A percentile compares a stretch with the other conserved stretches of the same genome.
phyloP scores from a whole-genome alignment of 2,329 filamentous ascomycete genomes.

The Cytospora paraplurivora region DNA sequence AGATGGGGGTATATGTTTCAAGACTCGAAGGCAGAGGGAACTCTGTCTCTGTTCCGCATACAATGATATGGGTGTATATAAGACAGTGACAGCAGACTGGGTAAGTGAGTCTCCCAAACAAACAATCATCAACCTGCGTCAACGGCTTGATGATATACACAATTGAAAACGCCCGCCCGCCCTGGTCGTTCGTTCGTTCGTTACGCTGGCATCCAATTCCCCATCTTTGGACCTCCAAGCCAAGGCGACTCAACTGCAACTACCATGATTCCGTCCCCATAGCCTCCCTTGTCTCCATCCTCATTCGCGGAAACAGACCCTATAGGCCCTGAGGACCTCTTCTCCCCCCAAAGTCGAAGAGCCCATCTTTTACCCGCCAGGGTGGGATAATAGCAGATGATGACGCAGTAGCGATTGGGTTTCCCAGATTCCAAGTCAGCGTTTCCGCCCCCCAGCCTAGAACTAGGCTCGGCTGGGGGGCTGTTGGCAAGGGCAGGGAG shows the following conservation, averaged over 20 bases:
- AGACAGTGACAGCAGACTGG: not conserved
- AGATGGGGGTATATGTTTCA: conserved; percentile 2
- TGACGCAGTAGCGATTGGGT: conserved; percentile 30
- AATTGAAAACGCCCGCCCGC: conserved; percentile 23
- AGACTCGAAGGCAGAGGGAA: conserved; percentile 7
- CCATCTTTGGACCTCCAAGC: not conserved
- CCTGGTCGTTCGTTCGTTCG: conserved; percentile 8
- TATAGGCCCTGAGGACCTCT: conserved; percentile 17
- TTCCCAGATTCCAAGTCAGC: conserved; percentile 27
- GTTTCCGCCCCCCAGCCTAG: conserved; percentile 10
- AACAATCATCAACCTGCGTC: conserved; percentile 15
- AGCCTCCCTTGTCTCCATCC: conserved; percentile 3
- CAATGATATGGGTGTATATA: not conserved
- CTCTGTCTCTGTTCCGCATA: not conserved
- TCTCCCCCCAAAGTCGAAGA: not conserved
- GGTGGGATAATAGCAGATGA: conserved; percentile 10
- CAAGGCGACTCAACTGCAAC: not conserved
- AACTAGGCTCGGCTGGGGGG: not conserved
- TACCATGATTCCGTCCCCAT: conserved; percentile 22
- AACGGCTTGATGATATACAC: conserved; percentile 31
- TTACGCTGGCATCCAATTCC: not conserved
- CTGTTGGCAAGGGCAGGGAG: not conserved
- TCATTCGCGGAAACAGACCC: not conserved
- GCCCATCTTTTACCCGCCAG: conserved; percentile 15
- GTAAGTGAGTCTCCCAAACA: conserved; percentile 14